Percentiles rank a stretch among this genome's conserved stretches.
Conservation (phyloP, 768 basidiomycete genomes). For the Kwoniella shandongensis region DNA sequence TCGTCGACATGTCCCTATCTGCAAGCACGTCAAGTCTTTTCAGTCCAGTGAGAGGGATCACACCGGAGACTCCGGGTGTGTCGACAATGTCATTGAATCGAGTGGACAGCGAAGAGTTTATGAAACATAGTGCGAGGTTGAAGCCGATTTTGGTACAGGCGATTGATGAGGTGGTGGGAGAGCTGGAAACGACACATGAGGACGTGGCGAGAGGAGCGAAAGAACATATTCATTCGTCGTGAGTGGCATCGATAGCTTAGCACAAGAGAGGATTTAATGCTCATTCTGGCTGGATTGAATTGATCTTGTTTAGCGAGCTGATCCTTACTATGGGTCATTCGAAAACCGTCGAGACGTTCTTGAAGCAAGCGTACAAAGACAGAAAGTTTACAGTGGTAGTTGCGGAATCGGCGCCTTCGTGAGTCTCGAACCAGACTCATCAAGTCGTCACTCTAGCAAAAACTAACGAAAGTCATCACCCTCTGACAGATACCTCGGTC, state of each 20-base stretch:
- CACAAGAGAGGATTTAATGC: conserved; percentile 1
- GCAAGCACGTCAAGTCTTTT: conserved; percentile 26
- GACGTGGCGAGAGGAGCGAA: conserved; percentile 89
- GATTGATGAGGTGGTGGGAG: conserved; percentile 92
- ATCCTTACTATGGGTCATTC: conserved; percentile 93
- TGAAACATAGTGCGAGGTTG: conserved; percentile 55
- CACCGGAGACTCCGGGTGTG: conserved; percentile 14
- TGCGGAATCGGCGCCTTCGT: conserved; percentile 93
- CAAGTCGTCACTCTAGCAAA: background rate
- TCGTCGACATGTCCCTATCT: conserved; percentile 28
- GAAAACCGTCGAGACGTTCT: conserved; percentile 86
- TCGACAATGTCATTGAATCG: background rate
- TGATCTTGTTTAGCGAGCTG: conserved; percentile 70
- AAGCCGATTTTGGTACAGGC: conserved; percentile 96
- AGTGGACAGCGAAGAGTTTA: conserved; percentile 48
- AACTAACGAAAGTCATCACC: background rate
- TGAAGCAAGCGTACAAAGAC: conserved; percentile 84
- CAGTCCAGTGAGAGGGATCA: conserved; percentile 12
- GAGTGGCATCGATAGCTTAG: conserved; percentile 49
- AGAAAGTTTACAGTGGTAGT: conserved; percentile 95
- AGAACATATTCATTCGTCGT: conserved; percentile 99
- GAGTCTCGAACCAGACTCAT: conserved; percentile 48
- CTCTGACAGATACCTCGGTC: conserved; percentile 70
- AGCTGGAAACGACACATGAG: conserved; percentile 92
- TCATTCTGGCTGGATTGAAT: no score